phyloP scores from a whole-genome alignment of 805 yeast species.

The Metschnikowia reukaufii region DNA sequence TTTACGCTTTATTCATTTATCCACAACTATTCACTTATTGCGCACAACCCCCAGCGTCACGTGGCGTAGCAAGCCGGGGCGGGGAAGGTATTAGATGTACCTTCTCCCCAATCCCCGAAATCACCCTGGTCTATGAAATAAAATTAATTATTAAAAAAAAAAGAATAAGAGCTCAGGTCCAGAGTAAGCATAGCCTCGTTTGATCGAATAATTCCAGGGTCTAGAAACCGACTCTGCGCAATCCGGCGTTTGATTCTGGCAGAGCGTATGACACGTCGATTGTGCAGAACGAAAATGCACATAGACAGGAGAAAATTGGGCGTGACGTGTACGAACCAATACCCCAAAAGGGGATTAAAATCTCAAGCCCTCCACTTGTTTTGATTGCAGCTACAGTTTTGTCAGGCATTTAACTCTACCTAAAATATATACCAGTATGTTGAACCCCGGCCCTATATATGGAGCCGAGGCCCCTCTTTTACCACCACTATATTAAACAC shows the following conservation, averaged over 20 bases:
- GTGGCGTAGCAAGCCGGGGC: too few species aligned
- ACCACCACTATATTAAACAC: background rate
- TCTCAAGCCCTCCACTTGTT: constrained; percentile 20
- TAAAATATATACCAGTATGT: constrained; percentile 7
- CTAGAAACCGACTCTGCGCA: background rate
- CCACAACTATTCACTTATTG: too few species aligned
- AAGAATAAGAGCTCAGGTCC: too few species aligned
- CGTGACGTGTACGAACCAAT: constrained; percentile 19
- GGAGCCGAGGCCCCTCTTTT: background rate
- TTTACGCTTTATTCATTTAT: too few species aligned
- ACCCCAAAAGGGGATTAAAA: constrained; percentile 23
- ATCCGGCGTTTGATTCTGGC: too few species aligned
- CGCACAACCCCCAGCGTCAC: too few species aligned
- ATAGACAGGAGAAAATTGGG: background rate
- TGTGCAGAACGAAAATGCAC: constrained; percentile 8
- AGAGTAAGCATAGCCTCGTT: too few species aligned
- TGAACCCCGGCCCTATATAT: background rate
- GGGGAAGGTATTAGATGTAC: too few species aligned
- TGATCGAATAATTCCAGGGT: too few species aligned
- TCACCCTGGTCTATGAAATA: too few species aligned
- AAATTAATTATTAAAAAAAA: too few species aligned
- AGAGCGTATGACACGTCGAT: constrained; percentile 9
- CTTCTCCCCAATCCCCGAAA: too few species aligned
- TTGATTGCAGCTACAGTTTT: constrained; percentile 16
- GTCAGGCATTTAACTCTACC: constrained; percentile 8